A percentile compares a stretch with the other conserved stretches of the same genome.
phyloP scores from a whole-genome alignment of 1,284 basidiomycete species.

The Pseudozyma sp. region DNA sequence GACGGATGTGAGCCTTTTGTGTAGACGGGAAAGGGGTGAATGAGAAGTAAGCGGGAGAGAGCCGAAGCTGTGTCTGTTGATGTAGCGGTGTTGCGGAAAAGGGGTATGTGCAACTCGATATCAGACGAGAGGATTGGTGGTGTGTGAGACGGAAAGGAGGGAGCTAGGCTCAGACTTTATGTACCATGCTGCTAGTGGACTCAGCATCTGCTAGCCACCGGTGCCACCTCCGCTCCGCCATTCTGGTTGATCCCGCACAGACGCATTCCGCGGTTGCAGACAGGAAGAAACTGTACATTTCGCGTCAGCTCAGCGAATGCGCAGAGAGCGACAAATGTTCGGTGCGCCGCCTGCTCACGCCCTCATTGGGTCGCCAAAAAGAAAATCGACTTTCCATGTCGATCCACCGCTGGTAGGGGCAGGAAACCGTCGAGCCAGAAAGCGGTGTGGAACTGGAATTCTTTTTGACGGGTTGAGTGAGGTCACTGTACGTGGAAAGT shows the following conservation, averaged over 20 bases:
- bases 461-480: conserved; percentile 8
- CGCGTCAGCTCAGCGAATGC: conserved; percentile 26
- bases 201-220: conserved; percentile 18
- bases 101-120: conserved; percentile 48
- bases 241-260: conserved; percentile 9
- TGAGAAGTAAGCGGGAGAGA: conserved; percentile 3
- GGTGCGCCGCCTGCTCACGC: too few relatives aligned
- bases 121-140: conserved; percentile 26
- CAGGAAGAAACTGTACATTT: conserved; percentile 14
- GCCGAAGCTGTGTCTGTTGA: conserved; percentile 30
- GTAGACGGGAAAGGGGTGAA: conserved; percentile 2
- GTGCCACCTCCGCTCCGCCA: neutral
- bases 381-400: conserved; percentile 13
- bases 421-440: neutral
- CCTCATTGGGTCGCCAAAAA: too few relatives aligned
- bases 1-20: conserved; percentile 24
- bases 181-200: conserved; percentile 15
- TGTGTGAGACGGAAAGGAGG: neutral
- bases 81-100: conserved; percentile 22
- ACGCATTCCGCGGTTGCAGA: neutral
- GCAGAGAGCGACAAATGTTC: too few relatives aligned
- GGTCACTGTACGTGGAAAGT: conserved; percentile 15
- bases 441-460: neutral
- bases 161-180: conserved; percentile 16
- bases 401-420: conserved; percentile 15